Percentiles rank a stretch among this genome's conserved stretches.
These are phyloP conservation scores for Gracilaria caudata DNA, from an alignment of 23 red algal species.

Conservation along the genomic window DNA sequence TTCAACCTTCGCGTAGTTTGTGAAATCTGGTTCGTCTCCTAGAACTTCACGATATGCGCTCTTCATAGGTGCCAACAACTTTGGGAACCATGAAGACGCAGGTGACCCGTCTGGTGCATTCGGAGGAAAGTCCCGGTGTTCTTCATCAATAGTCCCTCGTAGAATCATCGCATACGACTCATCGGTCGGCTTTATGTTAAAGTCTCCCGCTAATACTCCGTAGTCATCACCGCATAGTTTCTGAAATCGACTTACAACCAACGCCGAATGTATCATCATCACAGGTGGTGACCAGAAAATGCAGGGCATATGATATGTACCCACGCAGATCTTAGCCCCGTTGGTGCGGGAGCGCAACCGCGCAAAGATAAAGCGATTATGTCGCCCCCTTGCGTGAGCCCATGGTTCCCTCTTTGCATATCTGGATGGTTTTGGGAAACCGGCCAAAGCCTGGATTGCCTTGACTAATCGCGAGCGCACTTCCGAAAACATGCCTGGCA, in stretches of 20 bases:
- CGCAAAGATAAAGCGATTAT: slow-evolving; percentile 72
- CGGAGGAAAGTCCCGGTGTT: slow-evolving; percentile 46
- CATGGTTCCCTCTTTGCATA: slow-evolving; percentile 52
- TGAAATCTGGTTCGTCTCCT: slow-evolving; percentile 78
- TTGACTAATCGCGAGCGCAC: slow-evolving; percentile 26
- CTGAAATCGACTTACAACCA: slow-evolving; percentile 66
- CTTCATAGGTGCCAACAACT: slow-evolving; percentile 62
- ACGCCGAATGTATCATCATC: slow-evolving; percentile 77
- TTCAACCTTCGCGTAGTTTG: slow-evolving; percentile 73
- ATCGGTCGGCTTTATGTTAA: slow-evolving; percentile 83
- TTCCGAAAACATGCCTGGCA: slow-evolving; percentile 29
- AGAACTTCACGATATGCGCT: slow-evolving; percentile 71
- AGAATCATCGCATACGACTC: slow-evolving; percentile 68
- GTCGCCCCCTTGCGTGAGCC: slow-evolving; percentile 54
- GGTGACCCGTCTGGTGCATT: slow-evolving; percentile 43
- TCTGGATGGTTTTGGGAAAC: neutral
- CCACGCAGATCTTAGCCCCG: slow-evolving; percentile 64
- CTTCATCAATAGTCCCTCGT: slow-evolving; percentile 46
- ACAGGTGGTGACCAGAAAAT: slow-evolving; percentile 75
- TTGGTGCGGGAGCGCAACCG: slow-evolving; percentile 68
- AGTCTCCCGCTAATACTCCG: slow-evolving; percentile 76
- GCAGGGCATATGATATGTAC: slow-evolving; percentile 88
- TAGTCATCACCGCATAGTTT: slow-evolving; percentile 65
- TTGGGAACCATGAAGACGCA: slow-evolving; percentile 57
- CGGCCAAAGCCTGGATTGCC: slow-evolving; percentile 44